These are phyloP conservation scores for Kazachstania psychrophila DNA, from an alignment of 805 yeast genomes.

Conservation along the genomic window DNA sequence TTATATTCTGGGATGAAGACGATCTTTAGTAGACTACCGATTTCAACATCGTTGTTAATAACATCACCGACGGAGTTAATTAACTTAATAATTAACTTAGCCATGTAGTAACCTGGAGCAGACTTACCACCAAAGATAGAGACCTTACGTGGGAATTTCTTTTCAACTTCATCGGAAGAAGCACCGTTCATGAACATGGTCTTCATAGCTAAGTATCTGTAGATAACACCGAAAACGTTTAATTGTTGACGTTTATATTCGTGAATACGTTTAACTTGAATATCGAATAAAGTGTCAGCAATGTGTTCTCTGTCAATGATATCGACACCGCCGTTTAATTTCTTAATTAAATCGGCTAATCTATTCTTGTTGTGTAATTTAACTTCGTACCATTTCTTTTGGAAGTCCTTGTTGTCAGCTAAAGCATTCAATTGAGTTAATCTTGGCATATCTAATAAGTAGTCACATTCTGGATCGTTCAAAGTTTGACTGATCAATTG, in stretches of 20 bases:
- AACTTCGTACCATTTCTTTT: conserved; percentile 58
- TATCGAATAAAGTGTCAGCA: conserved; percentile 69
- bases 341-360: conserved; percentile 58
- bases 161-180: conserved; percentile 49
- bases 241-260: conserved; percentile 93
- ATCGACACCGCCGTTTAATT: conserved; percentile 43
- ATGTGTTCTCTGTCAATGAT: conserved; percentile 47
- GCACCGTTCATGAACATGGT: conserved; percentile 33
- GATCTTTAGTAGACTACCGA: conserved; percentile 71
- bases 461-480: conserved; percentile 51
- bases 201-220: conserved; percentile 73
- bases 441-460: conserved; percentile 54
- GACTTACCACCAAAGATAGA: conserved; percentile 88
- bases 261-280: conserved; percentile 91
- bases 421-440: conserved; percentile 59
- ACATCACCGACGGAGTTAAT: conserved; percentile 74
- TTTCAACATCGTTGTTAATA: conserved; percentile 66
- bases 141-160: conserved; percentile 62
- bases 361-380: conserved; percentile 61
- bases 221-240: conserved; percentile 81
- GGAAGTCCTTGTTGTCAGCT: conserved; percentile 61
- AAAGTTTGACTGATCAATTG: conserved; percentile 63
- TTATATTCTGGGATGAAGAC: conserved; percentile 87
- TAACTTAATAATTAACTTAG: conserved; percentile 80
- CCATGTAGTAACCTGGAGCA: conserved; percentile 97